These are phyloP conservation scores for Vanderwaltozyma tropicalis DNA, from an alignment of 805 yeast species.

Conservation along the genomic window DNA sequence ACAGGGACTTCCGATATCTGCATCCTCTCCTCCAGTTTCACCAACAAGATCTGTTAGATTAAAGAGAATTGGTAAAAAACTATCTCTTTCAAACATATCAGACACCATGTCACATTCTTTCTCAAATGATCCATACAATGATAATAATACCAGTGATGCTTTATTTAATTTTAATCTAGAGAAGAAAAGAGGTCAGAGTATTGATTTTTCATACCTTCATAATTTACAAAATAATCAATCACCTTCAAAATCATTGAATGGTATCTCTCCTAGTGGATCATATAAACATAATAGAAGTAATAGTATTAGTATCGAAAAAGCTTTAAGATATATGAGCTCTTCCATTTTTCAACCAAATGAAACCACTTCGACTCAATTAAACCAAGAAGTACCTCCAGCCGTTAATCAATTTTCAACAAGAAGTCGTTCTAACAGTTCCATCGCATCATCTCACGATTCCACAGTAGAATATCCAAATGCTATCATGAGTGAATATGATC, in stretches of 20 bases:
- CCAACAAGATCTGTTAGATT: conserved; percentile 22
- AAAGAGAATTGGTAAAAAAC: conserved; percentile 22
- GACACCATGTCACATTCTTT: conserved; percentile 5
- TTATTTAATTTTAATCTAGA: neutral
- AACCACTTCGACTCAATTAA: conserved; percentile 1
- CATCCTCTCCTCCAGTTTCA: conserved; percentile 17
- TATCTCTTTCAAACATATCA: conserved; percentile 24
- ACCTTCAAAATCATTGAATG: conserved; percentile 23
- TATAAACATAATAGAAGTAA: neutral
- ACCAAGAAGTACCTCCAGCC: too few species aligned
- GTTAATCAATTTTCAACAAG: too few species aligned
- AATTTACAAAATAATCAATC: conserved; percentile 23
- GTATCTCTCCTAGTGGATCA: conserved; percentile 2
- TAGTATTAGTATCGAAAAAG: neutral
- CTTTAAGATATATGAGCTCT: conserved; percentile 9
- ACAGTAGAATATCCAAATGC: conserved; percentile 20
- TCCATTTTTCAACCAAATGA: conserved; percentile 5
- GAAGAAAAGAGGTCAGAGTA: conserved; percentile 21
- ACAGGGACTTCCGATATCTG: neutral
- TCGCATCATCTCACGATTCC: conserved; percentile 7
- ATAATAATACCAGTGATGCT: conserved; percentile 1
- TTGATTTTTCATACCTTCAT: conserved; percentile 26
- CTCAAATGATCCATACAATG: neutral
- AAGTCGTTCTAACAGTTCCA: neutral
- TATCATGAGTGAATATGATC: conserved; percentile 27